Evolutionary conservation across 306 rosid species (phyloP), one percentile per base, ranked within the genome.

Genomic region (Lathyrus oleraceus): DNA sequence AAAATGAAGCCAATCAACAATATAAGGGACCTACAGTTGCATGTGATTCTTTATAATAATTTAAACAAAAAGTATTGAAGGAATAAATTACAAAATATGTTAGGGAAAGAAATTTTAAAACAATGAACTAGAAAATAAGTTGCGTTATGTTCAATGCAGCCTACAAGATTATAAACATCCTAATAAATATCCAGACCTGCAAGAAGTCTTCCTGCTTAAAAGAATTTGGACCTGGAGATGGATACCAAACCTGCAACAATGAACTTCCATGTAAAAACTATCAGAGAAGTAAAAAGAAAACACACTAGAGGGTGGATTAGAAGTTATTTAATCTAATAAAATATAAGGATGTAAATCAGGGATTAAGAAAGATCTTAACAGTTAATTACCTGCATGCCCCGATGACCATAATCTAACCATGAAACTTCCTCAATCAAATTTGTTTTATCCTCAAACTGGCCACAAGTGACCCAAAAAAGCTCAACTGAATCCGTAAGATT

Each of bases 391-490:
- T 94, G 98, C 97, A 94, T 88, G 60, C 98, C 98, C 28, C 96
- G 90, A 48, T 94, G 96, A 70, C 98, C 98, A 72, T 94, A 94
- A 84, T 94, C 98, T 78, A 94, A 80, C 97, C 98, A 94, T 19
- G 98, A 90, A 81, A 94, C 98, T 79, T 94, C 98, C 87, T 94
- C 98, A 61, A 94, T 90, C 68, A 94, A 83, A 87, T 90, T 94
- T 65, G 85, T 70, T 80, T 88, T 94, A 78, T 94, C 98, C 88
- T 90, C 97, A 16, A 88, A 94, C 70, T 87, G 94, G 75, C 97
- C 98, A 79, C 98, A 94, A 48, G 98, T 94, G 68, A 94, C 98
- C 98, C 98, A 94, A 85, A 94, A 94, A 60, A 94, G 81, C 75
- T 94, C 98, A 78, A 94, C 93, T 47, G 98, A 88, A 75, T 94